Base-by-base conservation (phyloP, 208 protist species). In the Trypanosoma mega region DNA sequence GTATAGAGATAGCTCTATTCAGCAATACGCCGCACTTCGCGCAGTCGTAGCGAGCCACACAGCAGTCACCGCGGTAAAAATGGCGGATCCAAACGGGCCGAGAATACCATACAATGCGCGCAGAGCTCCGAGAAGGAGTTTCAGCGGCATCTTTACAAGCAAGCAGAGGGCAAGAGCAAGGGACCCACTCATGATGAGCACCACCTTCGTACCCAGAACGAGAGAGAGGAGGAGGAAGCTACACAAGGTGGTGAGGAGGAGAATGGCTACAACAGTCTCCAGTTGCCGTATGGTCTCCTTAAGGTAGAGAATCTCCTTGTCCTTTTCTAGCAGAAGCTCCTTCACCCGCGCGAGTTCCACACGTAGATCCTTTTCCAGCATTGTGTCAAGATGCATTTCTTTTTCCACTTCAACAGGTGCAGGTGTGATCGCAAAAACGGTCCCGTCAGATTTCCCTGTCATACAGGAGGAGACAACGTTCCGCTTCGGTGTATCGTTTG, bases 271-370 rank as follows among this genome's bases (percentile, higher is more conserved):
- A 39, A 74, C 48, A 66, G 81, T 91, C 43, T 91, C 65, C 14
- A 94, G 67, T 37, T 75, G 31, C 12, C 80, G 20, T 2, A 88
- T 63, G 54, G 81, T 94, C 44, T 88, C 55, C 50, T 86, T 89
- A 16, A 90, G 68, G 3, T 59, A 72, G 9, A 44, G 63, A 63
- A 94, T 80, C 43, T 90, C 72, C 45, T 66, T 73, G 16, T 90
- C 78, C 44, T 80, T 83, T 36, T 72, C 21, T n/a, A 76, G 29
- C 8, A 85, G 47, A 37, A 74, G 24, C 36, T 78, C 55, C 30
- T 52, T 62, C 18, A 67, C 31, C 2, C 34, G 2, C 2, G 58
- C 39, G 36, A 90, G 39, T 51, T 90, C 76, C 36, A 51, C n/a
- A 26, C 75, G 44, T 24, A 77, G 67, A 4, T 79, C 48, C 39